Conservation (phyloP, 805 yeast species). For the Suhomyces faveliae region DNA sequence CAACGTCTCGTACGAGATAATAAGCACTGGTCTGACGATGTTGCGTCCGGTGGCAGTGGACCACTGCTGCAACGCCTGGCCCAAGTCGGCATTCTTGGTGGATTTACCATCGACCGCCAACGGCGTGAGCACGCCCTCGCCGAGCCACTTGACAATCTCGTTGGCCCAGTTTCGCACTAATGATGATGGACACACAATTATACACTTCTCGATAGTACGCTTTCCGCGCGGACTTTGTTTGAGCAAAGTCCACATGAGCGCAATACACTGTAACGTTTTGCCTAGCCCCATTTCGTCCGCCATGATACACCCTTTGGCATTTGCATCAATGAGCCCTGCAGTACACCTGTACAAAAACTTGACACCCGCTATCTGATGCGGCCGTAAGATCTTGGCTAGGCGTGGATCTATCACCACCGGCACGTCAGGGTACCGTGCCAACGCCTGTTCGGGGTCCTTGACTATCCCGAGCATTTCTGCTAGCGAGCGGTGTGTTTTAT, state of each 20-base stretch:
- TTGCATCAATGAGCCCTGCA: slow-evolving; percentile 76
- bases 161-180: slow-evolving; percentile 96
- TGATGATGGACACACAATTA: slow-evolving; percentile 93
- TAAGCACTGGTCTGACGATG: slow-evolving; percentile 88
- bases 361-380: slow-evolving; percentile 96
- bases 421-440: slow-evolving; percentile 69
- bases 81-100: slow-evolving; percentile 67
- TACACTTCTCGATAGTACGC: slow-evolving; percentile 81
- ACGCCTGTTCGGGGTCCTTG: slow-evolving; percentile 46
- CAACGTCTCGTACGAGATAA: slow-evolving; percentile 90
- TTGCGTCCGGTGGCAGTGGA: slow-evolving; percentile 83
- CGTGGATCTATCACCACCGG: slow-evolving; percentile 96
- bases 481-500: slow-evolving; percentile 65
- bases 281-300: slow-evolving; percentile 98
- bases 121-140: slow-evolving; percentile 85
- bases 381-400: slow-evolving; percentile 79
- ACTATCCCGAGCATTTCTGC: slow-evolving; percentile 79
- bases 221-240: slow-evolving; percentile 85
- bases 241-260: slow-evolving; percentile 89
- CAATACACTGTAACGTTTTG: slow-evolving; percentile 83
- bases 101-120: slow-evolving; percentile 90
- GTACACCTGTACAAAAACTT: slow-evolving; percentile 88
- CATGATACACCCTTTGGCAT: slow-evolving; percentile 95
- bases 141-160: slow-evolving; percentile 92
- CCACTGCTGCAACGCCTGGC: slow-evolving; percentile 74